Evolutionary conservation across 108 stramenopile genomes (phyloP), one percentile per base, ranked within the genome.

Genomic region (Phaeodactylum tricornutum): DNA sequence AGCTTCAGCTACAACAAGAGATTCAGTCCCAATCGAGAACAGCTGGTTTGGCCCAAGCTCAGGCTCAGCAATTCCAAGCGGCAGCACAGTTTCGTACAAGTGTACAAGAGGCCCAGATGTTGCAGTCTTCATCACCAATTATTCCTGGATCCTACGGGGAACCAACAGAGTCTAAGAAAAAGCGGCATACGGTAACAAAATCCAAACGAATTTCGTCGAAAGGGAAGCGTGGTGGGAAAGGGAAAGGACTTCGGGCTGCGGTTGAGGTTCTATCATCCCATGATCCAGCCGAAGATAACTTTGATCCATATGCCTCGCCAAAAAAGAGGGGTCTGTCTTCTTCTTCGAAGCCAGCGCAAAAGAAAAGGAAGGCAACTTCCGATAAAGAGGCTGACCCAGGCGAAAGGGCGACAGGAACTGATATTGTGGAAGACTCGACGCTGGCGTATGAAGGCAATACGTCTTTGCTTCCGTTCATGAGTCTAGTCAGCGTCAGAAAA

Each of bases 1-100:
- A 83, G 43, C 29, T 60, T 9, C 36, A 75, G 20, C 54, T 78
- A 20, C 68, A 78, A 20, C 53, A 67, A 31, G 72, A 78, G 57
- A 48, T 83, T 2, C 19, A 50, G 38, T 31, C 42, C 11, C 50
- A 59, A 31, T 58, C 62, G 38, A 43, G 63, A 19, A 21, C 50
- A 27, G 14, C 19, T 41, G 39, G 8, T 11, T 41, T 41, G 39
- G 5, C 14, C 14, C 14, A 9, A n/a, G 39, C 39, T 41, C 9
- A 20, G 39, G 19, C 16, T 20, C 19, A 41, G 21, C 39, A 41
- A 20, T 15, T 14, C 4, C 39, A 5, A n/a, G 5, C 39, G 14
- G 16, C 39, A n/a, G 14, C 5, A 5, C 14, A 15, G 16, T n/a
- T n/a, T n/a, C n/a, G n/a, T n/a, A n/a, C n/a, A n/a, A n/a, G n/a